Evolutionary conservation across 257 asterid genomes (phyloP).

Genomic region (Paraleonurus japonicus): DNA sequence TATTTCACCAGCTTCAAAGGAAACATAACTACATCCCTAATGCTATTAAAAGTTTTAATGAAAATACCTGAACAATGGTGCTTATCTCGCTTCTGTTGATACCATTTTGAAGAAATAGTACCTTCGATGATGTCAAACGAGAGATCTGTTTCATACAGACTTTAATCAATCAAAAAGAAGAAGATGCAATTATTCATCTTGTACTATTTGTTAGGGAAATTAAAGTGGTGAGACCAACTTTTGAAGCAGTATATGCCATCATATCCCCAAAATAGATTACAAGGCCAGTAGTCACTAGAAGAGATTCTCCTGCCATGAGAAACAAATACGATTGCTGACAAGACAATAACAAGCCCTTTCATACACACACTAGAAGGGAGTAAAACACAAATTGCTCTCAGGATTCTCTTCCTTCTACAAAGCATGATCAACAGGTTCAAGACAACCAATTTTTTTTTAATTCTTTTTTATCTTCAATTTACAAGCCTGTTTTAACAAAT

Average conservation of each 20-base stretch:
- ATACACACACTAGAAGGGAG: neutral
- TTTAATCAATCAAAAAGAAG: slow-evolving; percentile 29
- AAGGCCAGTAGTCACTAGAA: slow-evolving; percentile 84
- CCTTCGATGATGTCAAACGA: slow-evolving; percentile 37
- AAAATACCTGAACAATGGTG: slow-evolving; percentile 80
- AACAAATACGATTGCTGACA: slow-evolving; percentile 24
- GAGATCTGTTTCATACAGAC: slow-evolving; percentile 48
- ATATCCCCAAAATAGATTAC: slow-evolving; percentile 85
- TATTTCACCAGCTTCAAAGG: slow-evolving; percentile 5
- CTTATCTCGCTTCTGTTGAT: slow-evolving; percentile 72
- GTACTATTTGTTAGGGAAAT: slow-evolving; percentile 24
- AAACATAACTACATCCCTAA: slow-evolving; percentile 17
- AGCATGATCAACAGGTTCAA: slow-evolving; percentile 1
- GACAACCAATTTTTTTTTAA: neutral
- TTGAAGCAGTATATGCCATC: slow-evolving; percentile 60
- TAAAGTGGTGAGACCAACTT: slow-evolving; percentile 48
- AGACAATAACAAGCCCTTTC: slow-evolving; percentile 20
- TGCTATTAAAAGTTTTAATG: slow-evolving; percentile 20
- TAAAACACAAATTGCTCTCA: neutral
- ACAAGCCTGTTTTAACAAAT: slow-evolving; percentile 11
- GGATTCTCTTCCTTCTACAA: slow-evolving; percentile 10
- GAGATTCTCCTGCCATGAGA: slow-evolving; percentile 83
- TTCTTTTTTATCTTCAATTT: neutral
- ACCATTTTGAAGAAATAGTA: slow-evolving; percentile 35
- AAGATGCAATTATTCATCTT: slow-evolving; percentile 8